phyloP scores from a whole-genome alignment of 345 rosid species.

The Bretschneidera sinensis region DNA sequence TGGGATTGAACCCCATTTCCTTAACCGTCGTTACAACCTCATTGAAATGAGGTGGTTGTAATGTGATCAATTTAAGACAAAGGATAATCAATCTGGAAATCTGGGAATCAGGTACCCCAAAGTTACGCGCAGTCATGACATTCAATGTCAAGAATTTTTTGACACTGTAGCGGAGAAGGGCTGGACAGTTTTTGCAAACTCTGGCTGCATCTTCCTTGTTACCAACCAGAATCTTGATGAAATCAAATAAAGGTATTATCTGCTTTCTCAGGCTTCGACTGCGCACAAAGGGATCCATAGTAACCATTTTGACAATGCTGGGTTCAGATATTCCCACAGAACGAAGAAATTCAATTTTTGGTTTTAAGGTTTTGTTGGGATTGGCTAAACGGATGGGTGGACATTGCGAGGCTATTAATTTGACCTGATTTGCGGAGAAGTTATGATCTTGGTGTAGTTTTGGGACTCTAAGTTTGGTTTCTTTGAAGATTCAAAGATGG shows the following conservation, averaged over 20 bases:
- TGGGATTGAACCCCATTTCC: conserved; percentile 2
- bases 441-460: background rate
- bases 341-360: background rate
- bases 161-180: background rate
- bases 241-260: background rate
- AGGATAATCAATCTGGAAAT: background rate
- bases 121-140: background rate
- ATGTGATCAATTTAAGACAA: background rate
- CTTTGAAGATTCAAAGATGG: background rate
- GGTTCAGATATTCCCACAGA: background rate
- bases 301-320: background rate
- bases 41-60: background rate
- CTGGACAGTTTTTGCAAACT: background rate
- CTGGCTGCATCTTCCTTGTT: background rate
- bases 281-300: background rate
- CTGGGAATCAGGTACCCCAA: background rate
- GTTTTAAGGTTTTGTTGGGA: background rate
- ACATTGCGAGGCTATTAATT: background rate
- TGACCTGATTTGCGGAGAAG: background rate
- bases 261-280: background rate
- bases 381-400: background rate
- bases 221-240: background rate
- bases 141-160: background rate
- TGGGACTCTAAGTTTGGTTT: background rate
- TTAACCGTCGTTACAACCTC: background rate